Evolutionary conservation across 768 basidiomycete genomes (phyloP), one percentile per base, ranked within the genome.

Genomic region (Multifurca ochricompacta): DNA sequence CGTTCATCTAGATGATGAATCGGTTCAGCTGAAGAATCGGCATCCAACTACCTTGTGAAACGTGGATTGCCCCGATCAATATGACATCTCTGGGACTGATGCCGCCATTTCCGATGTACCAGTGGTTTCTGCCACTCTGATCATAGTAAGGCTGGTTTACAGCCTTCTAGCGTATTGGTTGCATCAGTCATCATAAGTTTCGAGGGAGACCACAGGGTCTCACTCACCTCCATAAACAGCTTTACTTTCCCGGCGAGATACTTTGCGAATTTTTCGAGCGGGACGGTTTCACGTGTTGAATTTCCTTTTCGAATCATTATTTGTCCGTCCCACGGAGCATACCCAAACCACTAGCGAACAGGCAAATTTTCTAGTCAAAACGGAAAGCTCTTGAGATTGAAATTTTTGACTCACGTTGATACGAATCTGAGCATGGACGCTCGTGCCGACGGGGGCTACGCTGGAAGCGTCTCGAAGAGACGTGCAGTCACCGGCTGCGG

Each of bases 11-110:
- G n/a, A n/a, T n/a, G n/a, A 45, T 0, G 30, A 13, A 45, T 18
- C 18, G 44, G 9, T 46, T 36, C 23, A 48, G 11, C 14, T 52
- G 56, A 32, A 57, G 50, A 46, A 56, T 51, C 1, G 55, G 55
- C 55, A 56, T 56, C 55, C 49, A 56, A 35, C 55, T 56, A 5
- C 55, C 55, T 46, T 46, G 49, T 4, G 55, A 56, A 7, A 56
- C 55, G 0, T 56, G 49, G 19, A 56, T 31, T 1, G 23, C 37
- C 16, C 55, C 55, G 10, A 56, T 40, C 31, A 56, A 40, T 13
- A 6, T 16, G 37, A 56, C 5, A 5, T 51, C 3, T 0, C 4
- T 0, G n/a, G 43, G 30, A 8, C 31, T 41, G 37, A 56, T 56
- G 13, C 27, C 37, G 3, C 30, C 4, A 4, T 28, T 7, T 19